These are phyloP conservation scores for Phytophthora cajani DNA, from an alignment of 352 stramenopile species.

Conservation along the genomic window DNA sequence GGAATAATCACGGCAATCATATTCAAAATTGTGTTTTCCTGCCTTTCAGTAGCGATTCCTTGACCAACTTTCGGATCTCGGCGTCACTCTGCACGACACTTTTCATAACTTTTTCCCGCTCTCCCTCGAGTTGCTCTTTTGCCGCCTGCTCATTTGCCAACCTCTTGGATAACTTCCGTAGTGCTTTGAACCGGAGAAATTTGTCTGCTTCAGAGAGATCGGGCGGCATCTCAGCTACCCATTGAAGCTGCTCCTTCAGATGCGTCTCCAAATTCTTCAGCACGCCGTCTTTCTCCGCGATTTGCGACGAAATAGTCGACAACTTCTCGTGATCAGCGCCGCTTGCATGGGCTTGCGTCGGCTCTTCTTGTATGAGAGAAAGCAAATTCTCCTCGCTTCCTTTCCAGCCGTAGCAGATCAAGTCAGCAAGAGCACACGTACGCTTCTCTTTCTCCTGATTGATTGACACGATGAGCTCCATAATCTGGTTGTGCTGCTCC, in stretches of 20 bases:
- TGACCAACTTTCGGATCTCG: slow-evolving; percentile 16
- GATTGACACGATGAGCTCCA: slow-evolving; percentile 35
- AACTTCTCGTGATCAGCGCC: slow-evolving; percentile 16
- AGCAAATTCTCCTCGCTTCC: slow-evolving; percentile 7
- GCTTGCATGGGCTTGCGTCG: not conserved
- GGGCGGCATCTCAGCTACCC: slow-evolving; percentile 14
- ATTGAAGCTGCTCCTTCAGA: slow-evolving; percentile 28
- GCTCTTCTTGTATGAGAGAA: slow-evolving; percentile 14
- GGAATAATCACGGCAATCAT: not conserved
- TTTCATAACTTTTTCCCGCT: slow-evolving; percentile 13
- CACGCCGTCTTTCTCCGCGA: slow-evolving; percentile 17
- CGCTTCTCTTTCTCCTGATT: slow-evolving; percentile 30
- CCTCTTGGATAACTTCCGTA: slow-evolving; percentile 19
- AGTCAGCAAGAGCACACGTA: slow-evolving; percentile 17
- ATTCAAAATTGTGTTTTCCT: not conserved
- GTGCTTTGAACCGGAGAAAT: slow-evolving; percentile 11
- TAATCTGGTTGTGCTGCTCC: slow-evolving; percentile 31
- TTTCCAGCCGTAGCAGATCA: slow-evolving; percentile 19
- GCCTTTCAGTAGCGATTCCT: slow-evolving; percentile 1
- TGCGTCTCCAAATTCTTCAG: slow-evolving; percentile 22
- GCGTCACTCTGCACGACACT: slow-evolving; percentile 12
- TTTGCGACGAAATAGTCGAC: slow-evolving; percentile 17
- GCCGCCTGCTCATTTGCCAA: slow-evolving; percentile 22
- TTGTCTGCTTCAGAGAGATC: slow-evolving; percentile 13
- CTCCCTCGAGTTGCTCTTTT: slow-evolving; percentile 18